Percentiles rank a stretch among this genome's conserved stretches.
phyloP scores from a whole-genome alignment of 306 rosid genomes.

The Acacia acuminata region DNA sequence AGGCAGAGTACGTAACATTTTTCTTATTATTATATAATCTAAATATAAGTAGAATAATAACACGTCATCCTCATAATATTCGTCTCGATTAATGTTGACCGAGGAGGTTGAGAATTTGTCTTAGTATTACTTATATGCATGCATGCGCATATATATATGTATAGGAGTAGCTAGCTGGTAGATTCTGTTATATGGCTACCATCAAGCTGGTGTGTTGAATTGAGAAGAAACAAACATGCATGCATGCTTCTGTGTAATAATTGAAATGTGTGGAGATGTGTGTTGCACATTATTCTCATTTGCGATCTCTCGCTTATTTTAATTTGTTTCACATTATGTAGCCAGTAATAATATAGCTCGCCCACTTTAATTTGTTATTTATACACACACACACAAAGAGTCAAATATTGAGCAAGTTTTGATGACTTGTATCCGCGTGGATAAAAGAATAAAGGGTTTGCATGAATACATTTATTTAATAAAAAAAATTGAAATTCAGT shows the following conservation, averaged over 20 bases:
- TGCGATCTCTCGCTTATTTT: not conserved
- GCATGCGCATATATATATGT: not conserved
- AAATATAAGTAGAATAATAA: not conserved
- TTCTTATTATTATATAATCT: no score
- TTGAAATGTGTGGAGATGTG: not conserved
- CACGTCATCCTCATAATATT: not conserved
- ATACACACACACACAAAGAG: no score
- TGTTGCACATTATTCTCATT: not conserved
- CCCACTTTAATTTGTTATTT: not conserved
- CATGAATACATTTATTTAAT: no score
- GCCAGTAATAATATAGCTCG: not conserved
- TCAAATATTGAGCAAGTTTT: not conserved
- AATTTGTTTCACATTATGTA: not conserved
- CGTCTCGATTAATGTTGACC: not conserved
- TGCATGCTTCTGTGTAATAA: not conserved
- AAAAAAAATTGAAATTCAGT: no score
- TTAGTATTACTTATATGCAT: not conserved
- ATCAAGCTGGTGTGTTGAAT: not conserved
- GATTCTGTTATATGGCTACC: not conserved
- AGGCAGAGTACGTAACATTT: not conserved
- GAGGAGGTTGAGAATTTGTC: not conserved
- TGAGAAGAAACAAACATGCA: not conserved
- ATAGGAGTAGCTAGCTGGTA: not conserved
- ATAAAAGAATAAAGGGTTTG: not conserved
- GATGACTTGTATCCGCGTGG: not conserved